phyloP scores from a whole-genome alignment of 2,329 filamentous ascomycete genomes.

The Chaetomiaceae sp. region DNA sequence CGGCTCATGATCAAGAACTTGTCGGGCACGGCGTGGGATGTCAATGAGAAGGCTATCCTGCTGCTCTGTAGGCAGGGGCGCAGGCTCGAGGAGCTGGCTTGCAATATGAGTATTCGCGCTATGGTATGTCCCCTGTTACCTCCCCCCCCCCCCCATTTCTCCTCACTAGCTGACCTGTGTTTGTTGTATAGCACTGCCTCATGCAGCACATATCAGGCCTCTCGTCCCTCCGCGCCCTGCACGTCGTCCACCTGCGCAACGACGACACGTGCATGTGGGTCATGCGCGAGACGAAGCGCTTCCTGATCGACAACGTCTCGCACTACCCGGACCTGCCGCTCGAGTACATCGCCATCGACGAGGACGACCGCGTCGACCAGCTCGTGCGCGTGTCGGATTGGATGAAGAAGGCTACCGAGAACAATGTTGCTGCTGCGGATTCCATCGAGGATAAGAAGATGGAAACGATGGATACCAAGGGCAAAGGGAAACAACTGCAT shows the following conservation, averaged over 20 bases:
- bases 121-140: constrained; percentile 42
- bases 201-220: constrained; percentile 54
- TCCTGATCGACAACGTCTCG: constrained; percentile 54
- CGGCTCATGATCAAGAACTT: constrained; percentile 59
- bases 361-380: constrained; percentile 44
- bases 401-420: constrained; percentile 31
- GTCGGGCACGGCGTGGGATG: constrained; percentile 50
- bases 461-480: constrained; percentile 26
- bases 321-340: constrained; percentile 53
- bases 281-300: constrained; percentile 53
- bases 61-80: constrained; percentile 49
- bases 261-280: constrained; percentile 55
- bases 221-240: constrained; percentile 49
- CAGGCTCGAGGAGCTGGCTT: constrained; percentile 51
- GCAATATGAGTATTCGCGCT: constrained; percentile 49
- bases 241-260: constrained; percentile 51
- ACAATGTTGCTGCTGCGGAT: too few species aligned
- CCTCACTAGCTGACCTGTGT: neutral
- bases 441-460: constrained; percentile 25
- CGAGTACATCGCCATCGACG: constrained; percentile 55
- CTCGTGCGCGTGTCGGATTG: constrained; percentile 39
- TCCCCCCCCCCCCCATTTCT: too few species aligned
- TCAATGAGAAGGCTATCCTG: constrained; percentile 50
- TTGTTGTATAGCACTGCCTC: constrained; percentile 46
- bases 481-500: constrained; percentile 25